A percentile compares a stretch with the other conserved stretches of the same genome.
These are phyloP conservation scores for Mycena sanguinolenta DNA, from an alignment of 768 basidiomycete species.

Conservation along the genomic window DNA sequence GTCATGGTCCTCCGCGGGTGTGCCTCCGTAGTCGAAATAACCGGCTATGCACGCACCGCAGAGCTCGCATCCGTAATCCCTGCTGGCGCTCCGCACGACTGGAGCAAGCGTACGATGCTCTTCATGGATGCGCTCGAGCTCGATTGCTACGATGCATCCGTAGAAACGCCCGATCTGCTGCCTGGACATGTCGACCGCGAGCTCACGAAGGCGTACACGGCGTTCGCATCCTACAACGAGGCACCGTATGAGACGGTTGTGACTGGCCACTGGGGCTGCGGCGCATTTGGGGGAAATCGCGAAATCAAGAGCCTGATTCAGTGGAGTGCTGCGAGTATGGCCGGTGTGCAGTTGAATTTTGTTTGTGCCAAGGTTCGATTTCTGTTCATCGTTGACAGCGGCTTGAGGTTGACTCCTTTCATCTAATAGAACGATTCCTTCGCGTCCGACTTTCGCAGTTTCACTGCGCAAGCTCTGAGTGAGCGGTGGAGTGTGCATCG, in stretches of 20 bases:
- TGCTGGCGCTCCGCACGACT: background rate
- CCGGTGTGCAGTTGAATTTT: constrained; percentile 23
- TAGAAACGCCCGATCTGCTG: constrained; percentile 23
- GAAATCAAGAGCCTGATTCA: constrained; percentile 34
- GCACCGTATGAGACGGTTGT: constrained; percentile 26
- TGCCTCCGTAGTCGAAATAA: constrained; percentile 23
- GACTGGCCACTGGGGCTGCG: constrained; percentile 38
- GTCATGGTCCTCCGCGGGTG: constrained; percentile 32
- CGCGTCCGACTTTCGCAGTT: constrained; percentile 4
- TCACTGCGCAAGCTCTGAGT: constrained; percentile 1
- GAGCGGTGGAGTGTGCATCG: constrained; percentile 8
- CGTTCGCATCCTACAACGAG: constrained; percentile 18
- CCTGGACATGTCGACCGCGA: constrained; percentile 33
- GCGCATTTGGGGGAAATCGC: constrained; percentile 36
- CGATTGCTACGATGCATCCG: constrained; percentile 23
- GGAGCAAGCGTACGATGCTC: constrained; percentile 30
- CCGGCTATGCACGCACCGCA: constrained; percentile 23
- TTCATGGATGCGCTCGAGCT: constrained; percentile 37
- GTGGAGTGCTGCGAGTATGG: constrained; percentile 34
- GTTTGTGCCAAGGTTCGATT: constrained; percentile 27
- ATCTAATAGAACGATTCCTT: constrained; percentile 15
- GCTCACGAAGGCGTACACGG: constrained; percentile 32
- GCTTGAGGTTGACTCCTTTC: background rate
- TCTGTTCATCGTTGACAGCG: background rate
- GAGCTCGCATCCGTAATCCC: constrained; percentile 6